Evolutionary conservation across 345 rosid genomes (phyloP).

Genomic region (Populus nigra): DNA sequence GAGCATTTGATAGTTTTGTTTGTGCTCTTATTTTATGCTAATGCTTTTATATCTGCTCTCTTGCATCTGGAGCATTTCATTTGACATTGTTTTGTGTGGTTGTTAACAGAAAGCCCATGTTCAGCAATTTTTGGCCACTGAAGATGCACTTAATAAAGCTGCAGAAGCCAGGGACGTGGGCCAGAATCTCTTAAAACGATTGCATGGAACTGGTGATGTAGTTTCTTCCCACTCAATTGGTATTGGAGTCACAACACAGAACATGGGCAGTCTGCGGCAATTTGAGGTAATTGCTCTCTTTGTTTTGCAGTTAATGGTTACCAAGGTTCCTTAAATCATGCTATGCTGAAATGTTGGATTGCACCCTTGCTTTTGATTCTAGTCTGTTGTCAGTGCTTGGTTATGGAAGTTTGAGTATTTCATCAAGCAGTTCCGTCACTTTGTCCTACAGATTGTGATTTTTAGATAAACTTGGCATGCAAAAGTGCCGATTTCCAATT

Average conservation of each 20-base stretch:
- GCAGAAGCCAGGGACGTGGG: conserved; percentile 76
- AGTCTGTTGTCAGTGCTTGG: not conserved
- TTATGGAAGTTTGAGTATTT: not conserved
- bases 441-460: not conserved
- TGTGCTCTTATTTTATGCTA: not conserved
- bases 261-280: conserved; percentile 66
- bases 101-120: conserved; percentile 81
- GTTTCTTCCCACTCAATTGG: conserved; percentile 49
- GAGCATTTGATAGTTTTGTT: not conserved
- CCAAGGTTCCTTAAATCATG: not conserved
- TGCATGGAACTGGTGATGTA: conserved; percentile 63
- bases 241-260: conserved; percentile 60
- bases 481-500: not conserved
- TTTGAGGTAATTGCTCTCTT: conserved; percentile 55
- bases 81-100: conserved; percentile 17
- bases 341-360: not conserved
- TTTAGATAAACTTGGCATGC: not conserved
- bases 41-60: not conserved
- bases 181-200: conserved; percentile 62
- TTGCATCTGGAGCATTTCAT: conserved; percentile 2
- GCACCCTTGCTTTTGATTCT: not conserved
- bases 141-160: conserved; percentile 87
- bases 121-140: conserved; percentile 92
- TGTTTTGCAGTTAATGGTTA: not conserved
- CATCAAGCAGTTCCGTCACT: not conserved